These are phyloP conservation scores for Cyclotella distinguenda DNA, from an alignment of 108 stramenopile species.

Conservation along the genomic window DNA sequence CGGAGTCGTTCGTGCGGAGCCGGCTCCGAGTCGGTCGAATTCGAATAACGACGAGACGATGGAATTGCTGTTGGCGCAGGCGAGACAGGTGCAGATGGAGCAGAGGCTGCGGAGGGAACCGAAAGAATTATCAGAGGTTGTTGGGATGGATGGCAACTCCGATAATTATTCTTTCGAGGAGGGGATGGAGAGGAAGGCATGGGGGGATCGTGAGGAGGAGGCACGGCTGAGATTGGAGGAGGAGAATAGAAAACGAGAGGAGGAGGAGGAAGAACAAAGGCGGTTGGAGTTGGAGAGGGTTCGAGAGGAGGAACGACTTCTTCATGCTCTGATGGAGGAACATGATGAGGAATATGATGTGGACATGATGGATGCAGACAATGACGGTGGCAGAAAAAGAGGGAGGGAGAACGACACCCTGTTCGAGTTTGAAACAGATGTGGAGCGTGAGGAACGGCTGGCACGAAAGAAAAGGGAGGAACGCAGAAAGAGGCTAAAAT, in stretches of 20 bases:
- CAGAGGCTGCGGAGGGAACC: not conserved
- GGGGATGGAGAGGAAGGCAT: not conserved
- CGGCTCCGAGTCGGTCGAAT: not conserved
- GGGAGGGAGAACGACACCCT: slow-evolving; percentile 9
- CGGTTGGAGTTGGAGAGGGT: slow-evolving; percentile 26
- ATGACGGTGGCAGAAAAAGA: not conserved
- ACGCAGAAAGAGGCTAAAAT: slow-evolving; percentile 28
- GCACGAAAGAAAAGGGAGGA: slow-evolving; percentile 45
- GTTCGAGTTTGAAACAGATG: slow-evolving; percentile 49
- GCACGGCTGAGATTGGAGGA: not conserved
- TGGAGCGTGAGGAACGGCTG: slow-evolving; percentile 49
- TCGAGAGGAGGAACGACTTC: slow-evolving; percentile 38
- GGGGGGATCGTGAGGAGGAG: not conserved
- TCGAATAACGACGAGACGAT: slow-evolving; percentile 22
- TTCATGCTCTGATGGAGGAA: slow-evolving; percentile 39
- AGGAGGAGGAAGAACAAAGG: slow-evolving; percentile 25
- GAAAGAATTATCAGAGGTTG: not conserved
- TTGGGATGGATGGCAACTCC: not conserved
- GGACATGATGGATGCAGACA: not conserved
- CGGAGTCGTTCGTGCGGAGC: not conserved
- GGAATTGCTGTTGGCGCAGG: slow-evolving; percentile 38
- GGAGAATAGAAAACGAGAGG: slow-evolving; percentile 1
- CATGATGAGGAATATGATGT: slow-evolving; percentile 12
- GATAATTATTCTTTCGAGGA: not conserved
- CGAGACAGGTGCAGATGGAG: slow-evolving; percentile 33